Percentiles rank a stretch among this genome's conserved stretches.
These are phyloP conservation scores for Hymenotorrendiella dingleyae DNA, from an alignment of 2,329 filamentous ascomycete species.

Conservation along the genomic window DNA sequence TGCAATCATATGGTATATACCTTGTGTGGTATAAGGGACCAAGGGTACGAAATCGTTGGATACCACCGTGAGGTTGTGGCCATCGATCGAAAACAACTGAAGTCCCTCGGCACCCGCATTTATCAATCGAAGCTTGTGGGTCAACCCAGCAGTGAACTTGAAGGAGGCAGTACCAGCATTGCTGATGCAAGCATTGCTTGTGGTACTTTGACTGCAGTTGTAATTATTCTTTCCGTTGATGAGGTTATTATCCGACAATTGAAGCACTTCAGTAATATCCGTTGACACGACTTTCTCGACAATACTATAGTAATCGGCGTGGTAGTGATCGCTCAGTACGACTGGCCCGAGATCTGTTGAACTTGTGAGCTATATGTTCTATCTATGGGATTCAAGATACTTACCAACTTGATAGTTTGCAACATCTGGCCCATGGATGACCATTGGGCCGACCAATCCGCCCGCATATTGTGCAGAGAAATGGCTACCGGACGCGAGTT, in stretches of 20 bases:
- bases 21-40: slow-evolving; percentile 50
- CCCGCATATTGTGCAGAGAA: slow-evolving; percentile 42
- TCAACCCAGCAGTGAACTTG: slow-evolving; percentile 34
- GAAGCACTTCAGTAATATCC: not conserved
- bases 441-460: slow-evolving; percentile 52
- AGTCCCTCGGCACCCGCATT: slow-evolving; percentile 37
- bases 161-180: slow-evolving; percentile 26
- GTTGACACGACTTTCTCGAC: slow-evolving; percentile 35
- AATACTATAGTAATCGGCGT: slow-evolving; percentile 34
- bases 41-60: slow-evolving; percentile 59
- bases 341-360: slow-evolving; percentile 34
- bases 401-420: slow-evolving; percentile 44
- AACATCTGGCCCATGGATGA: slow-evolving; percentile 53
- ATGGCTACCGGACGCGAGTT: no score
- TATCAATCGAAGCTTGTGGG: slow-evolving; percentile 42
- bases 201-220: slow-evolving; percentile 12
- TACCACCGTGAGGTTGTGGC: slow-evolving; percentile 51
- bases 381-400: slow-evolving; percentile 23
- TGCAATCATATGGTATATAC: not conserved
- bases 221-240: slow-evolving; percentile 26
- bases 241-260: slow-evolving; percentile 26
- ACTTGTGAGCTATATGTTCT: no score
- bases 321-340: slow-evolving; percentile 28
- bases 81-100: slow-evolving; percentile 44
- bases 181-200: slow-evolving; percentile 10